These are phyloP conservation scores for Sclerotinia sclerotiorum DNA, from an alignment of 2,329 filamentous ascomycete genomes.

Conservation along the genomic window DNA sequence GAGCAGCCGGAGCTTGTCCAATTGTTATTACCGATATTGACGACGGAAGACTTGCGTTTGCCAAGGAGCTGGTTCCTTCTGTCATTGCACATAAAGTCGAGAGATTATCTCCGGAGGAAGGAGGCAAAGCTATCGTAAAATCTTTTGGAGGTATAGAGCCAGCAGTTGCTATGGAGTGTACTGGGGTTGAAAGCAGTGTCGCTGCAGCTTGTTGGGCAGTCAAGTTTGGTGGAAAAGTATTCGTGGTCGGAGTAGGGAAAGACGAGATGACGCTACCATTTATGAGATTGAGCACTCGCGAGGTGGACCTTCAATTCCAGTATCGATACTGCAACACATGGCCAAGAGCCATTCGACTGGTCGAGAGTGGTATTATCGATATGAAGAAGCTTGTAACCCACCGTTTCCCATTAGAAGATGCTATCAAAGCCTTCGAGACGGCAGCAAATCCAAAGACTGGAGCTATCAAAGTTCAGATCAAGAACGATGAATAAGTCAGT, in stretches of 20 bases:
- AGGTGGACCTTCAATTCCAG: slow-evolving; percentile 95
- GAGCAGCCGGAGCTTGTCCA: slow-evolving; percentile 84
- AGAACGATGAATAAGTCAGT: slow-evolving; percentile 50
- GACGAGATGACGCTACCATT: slow-evolving; percentile 96
- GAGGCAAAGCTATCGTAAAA: slow-evolving; percentile 65
- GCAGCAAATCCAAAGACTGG: slow-evolving; percentile 85
- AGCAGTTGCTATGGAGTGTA: slow-evolving; percentile 83
- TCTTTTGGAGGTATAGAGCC: slow-evolving; percentile 79
- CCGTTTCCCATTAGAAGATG: slow-evolving; percentile 81
- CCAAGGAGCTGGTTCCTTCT: slow-evolving; percentile 76
- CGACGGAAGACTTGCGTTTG: slow-evolving; percentile 78
- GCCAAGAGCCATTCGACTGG: slow-evolving; percentile 86
- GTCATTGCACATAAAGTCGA: slow-evolving; percentile 80
- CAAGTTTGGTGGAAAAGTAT: slow-evolving; percentile 96
- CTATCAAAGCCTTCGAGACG: slow-evolving; percentile 84
- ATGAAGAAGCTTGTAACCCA: slow-evolving; percentile 84
- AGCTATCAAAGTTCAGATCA: slow-evolving; percentile 97
- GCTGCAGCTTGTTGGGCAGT: slow-evolving; percentile 81
- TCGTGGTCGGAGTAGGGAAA: slow-evolving; percentile 92
- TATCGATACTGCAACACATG: slow-evolving; percentile 96
- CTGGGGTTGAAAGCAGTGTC: slow-evolving; percentile 88
- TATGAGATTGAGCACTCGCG: slow-evolving; percentile 85
- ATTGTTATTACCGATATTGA: slow-evolving; percentile 95
- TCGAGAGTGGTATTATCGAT: slow-evolving; percentile 81
- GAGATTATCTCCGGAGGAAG: slow-evolving; percentile 65